These are phyloP conservation scores for Diutina catenulata DNA, from an alignment of 1,139 yeast species.

Conservation along the genomic window DNA sequence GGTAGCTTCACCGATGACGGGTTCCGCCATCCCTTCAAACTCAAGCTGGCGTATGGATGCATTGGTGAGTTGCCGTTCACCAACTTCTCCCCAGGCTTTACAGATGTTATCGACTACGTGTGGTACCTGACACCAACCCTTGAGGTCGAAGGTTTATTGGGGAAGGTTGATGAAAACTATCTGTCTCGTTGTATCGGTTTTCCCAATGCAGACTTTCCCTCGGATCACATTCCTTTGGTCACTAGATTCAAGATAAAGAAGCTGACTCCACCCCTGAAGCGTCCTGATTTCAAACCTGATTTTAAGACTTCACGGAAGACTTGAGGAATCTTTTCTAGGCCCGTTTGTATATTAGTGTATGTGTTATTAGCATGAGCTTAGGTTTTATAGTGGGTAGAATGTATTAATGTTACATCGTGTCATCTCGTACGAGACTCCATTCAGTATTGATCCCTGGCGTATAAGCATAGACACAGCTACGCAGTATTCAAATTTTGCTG, in stretches of 20 bases:
- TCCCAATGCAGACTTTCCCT: conserved; percentile 89
- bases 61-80: conserved; percentile 82
- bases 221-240: conserved; percentile 84
- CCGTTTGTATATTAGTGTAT: conserved; percentile 4
- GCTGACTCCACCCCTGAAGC: conserved; percentile 15
- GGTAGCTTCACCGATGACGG: conserved; percentile 90
- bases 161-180: conserved; percentile 73
- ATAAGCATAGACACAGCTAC: too few species aligned
- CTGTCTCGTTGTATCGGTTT: conserved; percentile 72
- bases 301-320: conserved; percentile 44
- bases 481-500: too few species aligned
- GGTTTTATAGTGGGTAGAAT: too few species aligned
- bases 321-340: too few species aligned
- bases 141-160: conserved; percentile 76
- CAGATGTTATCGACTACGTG: conserved; percentile 87
- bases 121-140: conserved; percentile 82
- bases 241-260: conserved; percentile 67
- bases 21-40: conserved; percentile 65
- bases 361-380: too few species aligned
- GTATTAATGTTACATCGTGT: too few species aligned
- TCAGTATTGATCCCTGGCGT: too few species aligned
- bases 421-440: too few species aligned
- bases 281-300: conserved; percentile 40
- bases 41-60: conserved; percentile 75
- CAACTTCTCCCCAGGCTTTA: conserved; percentile 85